These are phyloP conservation scores for Lipomyces lipofer DNA, from an alignment of 805 yeast species.

Conservation along the genomic window DNA sequence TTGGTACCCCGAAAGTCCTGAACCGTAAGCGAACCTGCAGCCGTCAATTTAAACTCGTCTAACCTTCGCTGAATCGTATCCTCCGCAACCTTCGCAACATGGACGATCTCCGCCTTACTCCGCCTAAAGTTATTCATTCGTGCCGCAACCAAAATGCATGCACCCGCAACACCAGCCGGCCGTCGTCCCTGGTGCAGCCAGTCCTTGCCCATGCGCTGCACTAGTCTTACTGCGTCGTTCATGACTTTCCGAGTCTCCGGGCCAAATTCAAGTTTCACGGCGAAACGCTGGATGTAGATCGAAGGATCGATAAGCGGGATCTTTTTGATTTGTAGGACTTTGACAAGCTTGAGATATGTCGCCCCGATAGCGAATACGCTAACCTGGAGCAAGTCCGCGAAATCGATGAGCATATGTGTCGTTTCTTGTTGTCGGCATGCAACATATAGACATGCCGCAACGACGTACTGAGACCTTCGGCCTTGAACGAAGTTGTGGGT, in stretches of 20 bases:
- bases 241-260: conserved; percentile 70
- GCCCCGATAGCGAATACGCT: conserved; percentile 95
- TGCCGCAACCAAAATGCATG: conserved; percentile 88
- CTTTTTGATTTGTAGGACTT: conserved; percentile 69
- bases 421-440: conserved; percentile 92
- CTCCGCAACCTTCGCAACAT: conserved; percentile 92
- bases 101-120: conserved; percentile 89
- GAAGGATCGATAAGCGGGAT: conserved; percentile 94
- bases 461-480: conserved; percentile 90
- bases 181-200: conserved; percentile 97
- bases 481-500: conserved; percentile 93
- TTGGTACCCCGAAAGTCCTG: conserved; percentile 61
- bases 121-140: conserved; percentile 94
- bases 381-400: conserved; percentile 83
- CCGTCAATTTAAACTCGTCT: conserved; percentile 79
- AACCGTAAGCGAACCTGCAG: conserved; percentile 71
- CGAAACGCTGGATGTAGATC: conserved; percentile 88
- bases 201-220: conserved; percentile 87
- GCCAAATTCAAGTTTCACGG: conserved; percentile 82
- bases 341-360: conserved; percentile 90
- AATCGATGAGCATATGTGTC: conserved; percentile 94
- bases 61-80: conserved; percentile 88
- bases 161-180: conserved; percentile 99
- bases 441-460: conserved; percentile 90
- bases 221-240: conserved; percentile 81